A percentile compares a stretch with the other conserved stretches of the same genome.
These are phyloP conservation scores for Coniochaeta prunicola DNA, from an alignment of 2,329 filamentous ascomycete genomes.

Conservation along the genomic window DNA sequence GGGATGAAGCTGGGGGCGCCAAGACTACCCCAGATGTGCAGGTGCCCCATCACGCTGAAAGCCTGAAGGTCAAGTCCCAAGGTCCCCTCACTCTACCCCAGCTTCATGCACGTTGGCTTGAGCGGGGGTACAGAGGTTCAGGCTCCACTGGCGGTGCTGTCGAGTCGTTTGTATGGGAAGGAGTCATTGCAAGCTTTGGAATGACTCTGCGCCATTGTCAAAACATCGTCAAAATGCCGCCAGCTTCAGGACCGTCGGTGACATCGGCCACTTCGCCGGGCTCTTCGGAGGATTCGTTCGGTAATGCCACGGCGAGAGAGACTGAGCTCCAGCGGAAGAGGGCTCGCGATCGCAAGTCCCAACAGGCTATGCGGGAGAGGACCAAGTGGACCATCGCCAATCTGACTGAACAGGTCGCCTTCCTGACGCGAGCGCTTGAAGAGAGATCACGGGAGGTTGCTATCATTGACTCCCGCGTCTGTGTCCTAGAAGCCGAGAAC, in stretches of 20 bases:
- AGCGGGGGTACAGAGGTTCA: too few species aligned
- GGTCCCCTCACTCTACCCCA: neutral
- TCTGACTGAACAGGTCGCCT: slow-evolving; percentile 20
- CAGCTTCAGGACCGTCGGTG: neutral
- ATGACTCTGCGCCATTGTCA: neutral
- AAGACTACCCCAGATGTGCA: neutral
- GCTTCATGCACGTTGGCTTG: too few species aligned
- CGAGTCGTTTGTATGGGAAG: neutral
- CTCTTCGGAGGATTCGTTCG: slow-evolving; percentile 3
- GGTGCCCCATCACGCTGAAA: neutral
- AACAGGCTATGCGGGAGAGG: slow-evolving; percentile 25
- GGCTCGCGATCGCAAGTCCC: slow-evolving; percentile 22
- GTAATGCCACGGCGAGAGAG: slow-evolving; percentile 7
- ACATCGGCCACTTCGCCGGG: slow-evolving; percentile 6
- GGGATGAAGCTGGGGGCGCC: too few species aligned
- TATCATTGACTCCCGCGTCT: slow-evolving; percentile 12
- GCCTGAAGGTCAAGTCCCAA: neutral
- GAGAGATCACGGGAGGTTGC: slow-evolving; percentile 8
- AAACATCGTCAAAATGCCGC: neutral
- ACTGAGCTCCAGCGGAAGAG: slow-evolving; percentile 21
- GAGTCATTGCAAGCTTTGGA: neutral
- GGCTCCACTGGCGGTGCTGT: neutral
- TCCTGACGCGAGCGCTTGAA: slow-evolving; percentile 15
- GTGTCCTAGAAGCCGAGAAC: slow-evolving; percentile 18
- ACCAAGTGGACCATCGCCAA: slow-evolving; percentile 22